Evolutionary conservation across 176 grass and related monocot genomes (phyloP).

Genomic region (Eremochloa ophiuroides): DNA sequence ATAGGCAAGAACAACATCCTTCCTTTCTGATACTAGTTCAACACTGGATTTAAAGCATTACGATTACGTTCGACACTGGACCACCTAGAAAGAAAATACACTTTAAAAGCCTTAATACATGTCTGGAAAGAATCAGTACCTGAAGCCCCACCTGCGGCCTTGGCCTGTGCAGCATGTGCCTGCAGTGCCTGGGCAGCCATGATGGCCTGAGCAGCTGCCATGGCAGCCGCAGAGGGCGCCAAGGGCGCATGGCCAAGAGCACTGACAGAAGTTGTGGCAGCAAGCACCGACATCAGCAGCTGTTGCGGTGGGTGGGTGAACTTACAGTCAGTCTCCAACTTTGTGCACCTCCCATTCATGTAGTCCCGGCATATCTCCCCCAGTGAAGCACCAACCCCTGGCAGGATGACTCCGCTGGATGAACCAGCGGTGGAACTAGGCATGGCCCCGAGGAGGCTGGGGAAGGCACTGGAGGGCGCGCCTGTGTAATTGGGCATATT

Average conservation of each 20-base stretch:
- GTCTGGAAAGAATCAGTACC: constrained; percentile 12
- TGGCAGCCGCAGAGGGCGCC: constrained; percentile 88
- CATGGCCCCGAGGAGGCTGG: constrained; percentile 52
- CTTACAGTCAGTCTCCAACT: constrained; percentile 46
- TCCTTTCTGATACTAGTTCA: background rate
- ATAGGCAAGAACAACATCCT: background rate
- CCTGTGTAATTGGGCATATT: constrained; percentile 96
- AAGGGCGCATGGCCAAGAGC: constrained; percentile 63
- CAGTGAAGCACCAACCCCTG: constrained; percentile 65
- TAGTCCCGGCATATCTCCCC: constrained; percentile 91
- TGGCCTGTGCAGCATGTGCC: constrained; percentile 77
- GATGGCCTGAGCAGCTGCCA: constrained; percentile 96
- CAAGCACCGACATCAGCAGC: constrained; percentile 69
- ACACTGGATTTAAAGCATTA: too few relatives aligned
- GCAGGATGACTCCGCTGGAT: constrained; percentile 70
- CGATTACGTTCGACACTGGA: background rate
- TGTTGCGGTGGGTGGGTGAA: constrained; percentile 79
- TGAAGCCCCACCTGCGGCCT: constrained; percentile 41
- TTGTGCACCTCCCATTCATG: constrained; percentile 62
- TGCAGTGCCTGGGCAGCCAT: constrained; percentile 85
- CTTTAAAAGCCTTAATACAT: background rate
- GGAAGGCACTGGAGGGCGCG: constrained; percentile 50
- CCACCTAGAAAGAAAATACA: background rate
- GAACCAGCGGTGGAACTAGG: constrained; percentile 42
- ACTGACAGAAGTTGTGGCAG: constrained; percentile 52